Evolutionary conservation across 805 yeast genomes (phyloP), one percentile per base, ranked within the genome.

Genomic region (Cyberlindnera samutprakarnensis): DNA sequence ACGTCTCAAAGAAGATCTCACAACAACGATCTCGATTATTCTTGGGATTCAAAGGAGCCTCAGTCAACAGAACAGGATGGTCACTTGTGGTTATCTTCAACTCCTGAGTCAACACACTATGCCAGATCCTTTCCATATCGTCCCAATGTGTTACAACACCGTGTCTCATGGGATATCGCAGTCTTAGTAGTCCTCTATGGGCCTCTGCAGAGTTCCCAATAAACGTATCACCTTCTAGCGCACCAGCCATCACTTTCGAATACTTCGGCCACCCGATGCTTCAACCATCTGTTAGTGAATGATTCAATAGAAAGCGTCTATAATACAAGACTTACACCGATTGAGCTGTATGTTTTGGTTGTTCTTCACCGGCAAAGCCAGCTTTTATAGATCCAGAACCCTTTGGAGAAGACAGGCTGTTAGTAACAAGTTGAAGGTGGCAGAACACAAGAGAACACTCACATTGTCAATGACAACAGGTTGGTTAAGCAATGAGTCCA

Each of bases 341-440:
- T 3, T 87, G 75, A 18, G 75, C 73, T 43, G 66, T 67, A 27
- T 71, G 56, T 46, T 74, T 70, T 4, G 97, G 97, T 43, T 64
- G 70, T 30, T 85, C 92, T 43, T 83, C 94, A 15, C 96, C 96
- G 1, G 96, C 94, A 56, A 88, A 84, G 1, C 97, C 96, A 2
- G 94, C 84, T 51, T 86, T 82, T 33, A 88, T 63, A 23, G 70
- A 68, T 2, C 95, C 94, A 4, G 95, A 79, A 7, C 97, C 96
- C 65, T 61, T 14, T 14, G 23, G n/a, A n/a, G n/a, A n/a, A n/a
- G n/a, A n/a, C n/a, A n/a, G 11, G 14, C 11, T n/a, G 33, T 37
- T 35, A 36, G 39, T 35, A 13, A 13, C 24, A 18, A 9, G 8
- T 19, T 23, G 8, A 17, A 18, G 11, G n/a, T n/a, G n/a, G n/a